These are phyloP conservation scores for Pisolithus orientalis DNA, from an alignment of 768 basidiomycete species.

Conservation along the genomic window DNA sequence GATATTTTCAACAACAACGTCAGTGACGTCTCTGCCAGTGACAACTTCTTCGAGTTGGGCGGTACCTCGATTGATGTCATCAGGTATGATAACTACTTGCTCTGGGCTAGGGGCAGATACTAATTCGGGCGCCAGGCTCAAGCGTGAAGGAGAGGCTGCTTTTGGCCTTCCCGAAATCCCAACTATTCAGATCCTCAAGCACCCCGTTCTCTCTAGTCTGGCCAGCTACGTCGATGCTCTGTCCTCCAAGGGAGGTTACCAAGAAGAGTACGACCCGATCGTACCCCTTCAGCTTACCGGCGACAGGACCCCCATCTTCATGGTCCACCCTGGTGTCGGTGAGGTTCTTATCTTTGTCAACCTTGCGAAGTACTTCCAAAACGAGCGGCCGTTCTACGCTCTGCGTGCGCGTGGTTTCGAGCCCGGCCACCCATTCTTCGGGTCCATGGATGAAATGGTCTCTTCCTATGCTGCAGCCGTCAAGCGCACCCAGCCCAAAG, in stretches of 20 bases:
- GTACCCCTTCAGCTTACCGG: slow-evolving; percentile 34
- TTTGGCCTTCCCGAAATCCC: slow-evolving; percentile 26
- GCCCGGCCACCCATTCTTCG: slow-evolving; percentile 30
- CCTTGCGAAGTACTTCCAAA: slow-evolving; percentile 32
- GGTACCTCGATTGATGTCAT: slow-evolving; percentile 33
- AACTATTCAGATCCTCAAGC: slow-evolving; percentile 32
- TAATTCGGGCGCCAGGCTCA: slow-evolving; percentile 8
- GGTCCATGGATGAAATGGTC: slow-evolving; percentile 35
- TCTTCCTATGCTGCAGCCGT: slow-evolving; percentile 30
- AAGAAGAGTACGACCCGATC: slow-evolving; percentile 30
- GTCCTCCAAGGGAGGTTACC: slow-evolving; percentile 3
- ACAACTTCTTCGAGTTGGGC: slow-evolving; percentile 35
- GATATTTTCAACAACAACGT: slow-evolving; percentile 21
- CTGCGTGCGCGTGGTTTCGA: slow-evolving; percentile 41
- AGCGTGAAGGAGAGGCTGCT: slow-evolving; percentile 14
- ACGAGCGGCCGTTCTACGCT: slow-evolving; percentile 39
- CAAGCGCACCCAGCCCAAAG: slow-evolving; percentile 27
- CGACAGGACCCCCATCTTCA: slow-evolving; percentile 35
- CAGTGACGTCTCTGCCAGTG: slow-evolving; percentile 17
- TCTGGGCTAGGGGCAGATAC: not conserved
- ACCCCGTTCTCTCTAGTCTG: slow-evolving; percentile 23
- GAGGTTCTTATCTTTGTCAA: slow-evolving; percentile 36
- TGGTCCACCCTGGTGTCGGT: slow-evolving; percentile 38
- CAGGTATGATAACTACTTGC: slow-evolving; percentile 2
- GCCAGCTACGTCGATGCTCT: slow-evolving; percentile 25